Percentiles rank a stretch among this genome's conserved stretches.
Evolutionary conservation across 1,139 yeast species (phyloP).

Genomic region (Diutina neorugosa): DNA sequence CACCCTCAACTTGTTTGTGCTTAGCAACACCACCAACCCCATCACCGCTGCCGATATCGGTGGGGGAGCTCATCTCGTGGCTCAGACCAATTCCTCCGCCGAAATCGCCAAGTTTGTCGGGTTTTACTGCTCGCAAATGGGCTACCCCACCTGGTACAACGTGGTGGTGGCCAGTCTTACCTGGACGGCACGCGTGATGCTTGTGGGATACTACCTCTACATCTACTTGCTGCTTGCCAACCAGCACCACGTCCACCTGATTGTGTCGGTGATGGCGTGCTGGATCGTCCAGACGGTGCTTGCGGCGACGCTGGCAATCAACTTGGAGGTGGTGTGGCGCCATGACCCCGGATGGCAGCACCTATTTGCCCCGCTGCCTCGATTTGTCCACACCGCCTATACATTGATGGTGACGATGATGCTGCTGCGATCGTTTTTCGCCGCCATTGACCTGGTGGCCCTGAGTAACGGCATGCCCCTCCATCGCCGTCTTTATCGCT

Average conservation of each 20-base stretch:
- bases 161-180: not conserved
- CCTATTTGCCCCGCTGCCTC: slow-evolving; percentile 20
- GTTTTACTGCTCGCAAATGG: not conserved
- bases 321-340: slow-evolving; percentile 12
- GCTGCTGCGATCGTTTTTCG: not conserved
- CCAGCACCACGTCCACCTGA: slow-evolving; percentile 45
- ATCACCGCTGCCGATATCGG: not conserved
- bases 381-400: slow-evolving; percentile 16
- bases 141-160: not conserved
- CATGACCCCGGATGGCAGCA: slow-evolving; percentile 17
- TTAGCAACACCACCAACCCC: slow-evolving; percentile 6
- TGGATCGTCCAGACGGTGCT: slow-evolving; percentile 40
- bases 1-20: slow-evolving; percentile 22
- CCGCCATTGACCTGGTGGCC: not conserved
- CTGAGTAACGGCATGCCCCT: not conserved
- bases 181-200: not conserved
- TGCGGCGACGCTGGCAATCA: slow-evolving; percentile 43
- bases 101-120: not conserved
- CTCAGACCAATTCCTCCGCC: slow-evolving; percentile 6
- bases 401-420: slow-evolving; percentile 15
- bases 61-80: slow-evolving; percentile 5
- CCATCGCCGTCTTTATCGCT: not conserved
- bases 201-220: slow-evolving; percentile 11
- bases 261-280: slow-evolving; percentile 48
- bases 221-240: slow-evolving; percentile 38